Evolutionary conservation across 768 basidiomycete genomes (phyloP).

Genomic region (Boletellus sp.): DNA sequence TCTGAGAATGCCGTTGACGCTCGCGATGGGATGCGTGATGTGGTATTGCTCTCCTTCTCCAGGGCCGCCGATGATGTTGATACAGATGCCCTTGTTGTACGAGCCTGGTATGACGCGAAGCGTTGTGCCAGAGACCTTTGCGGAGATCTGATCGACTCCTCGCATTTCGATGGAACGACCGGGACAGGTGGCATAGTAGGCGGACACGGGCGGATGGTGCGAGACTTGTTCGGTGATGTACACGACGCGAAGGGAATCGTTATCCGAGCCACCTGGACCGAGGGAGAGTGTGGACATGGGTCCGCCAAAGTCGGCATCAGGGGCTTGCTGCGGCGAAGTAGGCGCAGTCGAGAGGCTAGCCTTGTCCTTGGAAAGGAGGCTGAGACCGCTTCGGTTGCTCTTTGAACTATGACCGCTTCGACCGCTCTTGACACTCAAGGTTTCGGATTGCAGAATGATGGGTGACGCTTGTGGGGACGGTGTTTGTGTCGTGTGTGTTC

Average conservation of each 20-base stretch:
- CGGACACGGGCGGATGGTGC: constrained; percentile 94
- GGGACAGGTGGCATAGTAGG: constrained; percentile 77
- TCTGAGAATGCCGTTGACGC: constrained; percentile 87
- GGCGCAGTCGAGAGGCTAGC: constrained; percentile 31
- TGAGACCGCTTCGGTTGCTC: constrained; percentile 56
- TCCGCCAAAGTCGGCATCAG: constrained; percentile 42
- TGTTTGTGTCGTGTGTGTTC: constrained; percentile 35
- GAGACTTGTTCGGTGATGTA: constrained; percentile 93
- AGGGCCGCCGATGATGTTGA: constrained; percentile 68
- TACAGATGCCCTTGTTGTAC: constrained; percentile 85
- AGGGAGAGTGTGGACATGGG: constrained; percentile 63
- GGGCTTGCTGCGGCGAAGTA: constrained; percentile 46
- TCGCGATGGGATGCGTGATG: constrained; percentile 85
- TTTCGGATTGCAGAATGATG: constrained; percentile 37
- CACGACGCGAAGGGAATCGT: constrained; percentile 56
- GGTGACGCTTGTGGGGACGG: constrained; percentile 24
- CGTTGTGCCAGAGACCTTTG: constrained; percentile 85
- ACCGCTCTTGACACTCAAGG: constrained; percentile 47
- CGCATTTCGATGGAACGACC: constrained; percentile 62
- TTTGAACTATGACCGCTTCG: constrained; percentile 55
- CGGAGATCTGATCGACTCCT: constrained; percentile 92
- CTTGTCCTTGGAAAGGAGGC: constrained; percentile 49
- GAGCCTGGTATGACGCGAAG: constrained; percentile 79
- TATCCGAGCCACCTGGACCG: constrained; percentile 30
- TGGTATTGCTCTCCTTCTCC: constrained; percentile 81